phyloP scores from a whole-genome alignment of 768 basidiomycete species.

The Amanita thiersii region DNA sequence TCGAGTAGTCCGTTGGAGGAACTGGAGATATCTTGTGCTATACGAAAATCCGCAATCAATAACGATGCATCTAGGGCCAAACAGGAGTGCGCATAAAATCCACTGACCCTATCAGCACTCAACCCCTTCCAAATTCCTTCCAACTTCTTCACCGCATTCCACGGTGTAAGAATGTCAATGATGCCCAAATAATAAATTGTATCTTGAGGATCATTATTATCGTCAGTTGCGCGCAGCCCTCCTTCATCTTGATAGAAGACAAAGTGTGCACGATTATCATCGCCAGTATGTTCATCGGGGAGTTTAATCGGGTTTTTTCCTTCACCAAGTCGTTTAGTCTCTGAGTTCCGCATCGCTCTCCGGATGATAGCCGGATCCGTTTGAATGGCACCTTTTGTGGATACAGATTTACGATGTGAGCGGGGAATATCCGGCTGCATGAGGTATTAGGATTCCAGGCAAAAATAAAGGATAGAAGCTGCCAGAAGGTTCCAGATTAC shows the following conservation, averaged over 20 bases:
- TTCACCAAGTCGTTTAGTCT: constrained; percentile 60
- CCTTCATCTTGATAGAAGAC: constrained; percentile 97
- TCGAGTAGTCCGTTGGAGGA: constrained; percentile 77
- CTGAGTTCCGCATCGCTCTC: constrained; percentile 76
- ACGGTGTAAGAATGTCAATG: constrained; percentile 96
- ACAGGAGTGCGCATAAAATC: no score
- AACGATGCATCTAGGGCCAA: constrained; percentile 1
- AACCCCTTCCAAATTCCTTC: constrained; percentile 94
- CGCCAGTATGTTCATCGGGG: constrained; percentile 54
- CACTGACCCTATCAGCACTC: constrained; percentile 75
- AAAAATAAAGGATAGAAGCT: background rate
- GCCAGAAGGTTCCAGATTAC: constrained; percentile 25
- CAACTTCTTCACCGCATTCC: constrained; percentile 61
- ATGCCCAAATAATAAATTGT: constrained; percentile 91
- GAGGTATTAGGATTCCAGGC: constrained; percentile 2
- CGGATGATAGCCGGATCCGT: constrained; percentile 36
- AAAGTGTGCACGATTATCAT: constrained; percentile 55
- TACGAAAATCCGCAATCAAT: constrained; percentile 9
- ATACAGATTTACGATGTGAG: constrained; percentile 41
- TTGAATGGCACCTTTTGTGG: constrained; percentile 74
- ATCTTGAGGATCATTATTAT: constrained; percentile 63
- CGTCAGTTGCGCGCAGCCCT: constrained; percentile 85
- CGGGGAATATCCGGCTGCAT: constrained; percentile 62
- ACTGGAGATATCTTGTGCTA: constrained; percentile 96
- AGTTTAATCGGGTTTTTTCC: constrained; percentile 38